Evolutionary conservation across 176 grass and related monocot species (phyloP), one percentile per base, ranked within the genome.

Genomic region (Microstegium vimineum): DNA sequence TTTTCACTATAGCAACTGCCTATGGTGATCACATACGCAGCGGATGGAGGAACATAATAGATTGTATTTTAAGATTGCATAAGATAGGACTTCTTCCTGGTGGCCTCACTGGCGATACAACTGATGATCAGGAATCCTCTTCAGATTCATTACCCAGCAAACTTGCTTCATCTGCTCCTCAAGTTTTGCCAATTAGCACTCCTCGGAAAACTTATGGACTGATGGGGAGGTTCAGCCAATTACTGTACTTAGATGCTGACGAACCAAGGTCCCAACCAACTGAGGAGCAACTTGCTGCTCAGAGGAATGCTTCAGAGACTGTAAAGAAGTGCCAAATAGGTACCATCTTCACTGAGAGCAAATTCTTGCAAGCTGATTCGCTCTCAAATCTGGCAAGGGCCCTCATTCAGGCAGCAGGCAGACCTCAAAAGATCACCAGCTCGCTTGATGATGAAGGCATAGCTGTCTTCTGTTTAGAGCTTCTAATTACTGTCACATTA

Each of bases 211-310:
- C 87, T 76, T 98, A 89, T 69, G 91, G 92, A 45, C 46, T 98
- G 54, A 98, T 98, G 93, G 96, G 96, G 54, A 90, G 96, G 63
- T 98, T 98, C 81, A 98, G 90, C 36, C 96, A 95, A 64, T 57
- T 98, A 32, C 85, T 98, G 35, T 90, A 89, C 78, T 79, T 93
- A 14, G 96, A 98, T 82, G 26, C 90, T 71, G 96, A 95, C 64
- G 96, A 98, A 84, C 73, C 91, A 71, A 90, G 78, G 74, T 91
- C 83, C 8, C 93, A 95, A 40, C 96, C 96, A 71, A 93, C 84
- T 38, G 89, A 98, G 75, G 90, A 98, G 85, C 93, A 98, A 83
- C 87, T 98, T 34, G 89, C 82, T 84, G 93, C 96, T 62, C 96
- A 82, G 61, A 88, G 69, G 69, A 86, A 88, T 84, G 91, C 96